Conservation (phyloP, 2,329 filamentous ascomycete species). For the Penicillium psychrosexuale region DNA sequence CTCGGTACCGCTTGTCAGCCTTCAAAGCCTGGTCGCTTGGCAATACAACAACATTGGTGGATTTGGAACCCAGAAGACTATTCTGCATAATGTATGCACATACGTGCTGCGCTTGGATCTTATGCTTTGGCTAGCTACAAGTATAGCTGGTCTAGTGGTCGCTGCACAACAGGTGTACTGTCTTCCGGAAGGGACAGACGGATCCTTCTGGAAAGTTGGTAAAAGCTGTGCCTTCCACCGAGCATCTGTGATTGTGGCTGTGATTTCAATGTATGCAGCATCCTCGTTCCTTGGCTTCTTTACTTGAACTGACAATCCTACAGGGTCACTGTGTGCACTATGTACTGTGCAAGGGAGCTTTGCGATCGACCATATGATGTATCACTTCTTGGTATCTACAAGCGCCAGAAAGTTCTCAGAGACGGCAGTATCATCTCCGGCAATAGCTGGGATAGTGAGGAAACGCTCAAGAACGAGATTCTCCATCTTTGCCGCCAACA, state of each 20-base stretch:
- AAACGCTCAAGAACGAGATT: conserved; percentile 38
- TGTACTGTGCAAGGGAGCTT: conserved; percentile 39
- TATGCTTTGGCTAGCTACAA: conserved; percentile 38
- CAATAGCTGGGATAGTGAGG: conserved; percentile 38
- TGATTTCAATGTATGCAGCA: conserved; percentile 35
- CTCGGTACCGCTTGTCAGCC: conserved; percentile 35
- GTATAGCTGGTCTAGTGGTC: conserved; percentile 37
- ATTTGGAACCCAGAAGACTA: conserved; percentile 30
- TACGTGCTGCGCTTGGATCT: conserved; percentile 37
- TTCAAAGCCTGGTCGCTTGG: conserved; percentile 42
- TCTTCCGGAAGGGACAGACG: conserved; percentile 25
- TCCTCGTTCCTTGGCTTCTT: neutral
- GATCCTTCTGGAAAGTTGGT: conserved; percentile 36
- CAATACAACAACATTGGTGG: conserved; percentile 35
- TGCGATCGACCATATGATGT: conserved; percentile 39
- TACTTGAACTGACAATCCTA: neutral
- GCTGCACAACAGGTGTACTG: conserved; percentile 37
- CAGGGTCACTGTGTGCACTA: conserved; percentile 36
- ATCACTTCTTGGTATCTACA: conserved; percentile 38
- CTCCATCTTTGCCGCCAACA: conserved; percentile 37
- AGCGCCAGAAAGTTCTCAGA: conserved; percentile 17
- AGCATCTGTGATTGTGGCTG: conserved; percentile 32
- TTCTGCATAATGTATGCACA: conserved; percentile 34
- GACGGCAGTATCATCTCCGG: conserved; percentile 33
- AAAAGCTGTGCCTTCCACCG: conserved; percentile 39